Evolutionary conservation across 176 grass and related monocot genomes (phyloP).

Genomic region (Alopecurus myosuroides): DNA sequence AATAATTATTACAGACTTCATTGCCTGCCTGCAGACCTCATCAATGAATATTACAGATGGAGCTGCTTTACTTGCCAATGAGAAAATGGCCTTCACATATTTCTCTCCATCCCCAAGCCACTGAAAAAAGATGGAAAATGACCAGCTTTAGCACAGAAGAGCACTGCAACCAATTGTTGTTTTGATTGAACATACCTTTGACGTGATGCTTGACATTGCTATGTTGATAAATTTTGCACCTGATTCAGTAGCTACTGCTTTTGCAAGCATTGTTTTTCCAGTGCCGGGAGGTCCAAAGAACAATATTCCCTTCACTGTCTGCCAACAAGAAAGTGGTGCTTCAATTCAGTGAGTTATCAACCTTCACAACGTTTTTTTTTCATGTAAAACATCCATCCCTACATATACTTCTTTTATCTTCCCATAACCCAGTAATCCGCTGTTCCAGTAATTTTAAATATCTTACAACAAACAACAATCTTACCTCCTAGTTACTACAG

Average conservation of each 20-base stretch:
- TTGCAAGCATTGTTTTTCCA: conserved; percentile 91
- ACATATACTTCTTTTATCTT: conserved; percentile 9
- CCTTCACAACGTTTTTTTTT: not conserved
- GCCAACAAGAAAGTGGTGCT: conserved; percentile 26
- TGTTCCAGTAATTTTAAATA: not conserved
- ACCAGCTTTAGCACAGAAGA: not conserved
- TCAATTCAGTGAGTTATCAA: not conserved
- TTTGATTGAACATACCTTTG: conserved; percentile 54
- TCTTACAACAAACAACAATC: not conserved
- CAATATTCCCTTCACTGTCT: conserved; percentile 85
- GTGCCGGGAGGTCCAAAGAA: conserved; percentile 93
- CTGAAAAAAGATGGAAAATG: conserved; percentile 32
- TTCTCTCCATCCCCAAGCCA: conserved; percentile 74
- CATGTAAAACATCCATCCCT: not conserved
- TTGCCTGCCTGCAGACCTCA: conserved; percentile 44
- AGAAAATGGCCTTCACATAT: conserved; percentile 80
- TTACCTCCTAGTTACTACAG: not conserved
- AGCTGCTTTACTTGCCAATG: conserved; percentile 78
- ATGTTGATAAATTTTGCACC: conserved; percentile 92
- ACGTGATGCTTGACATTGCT: conserved; percentile 77
- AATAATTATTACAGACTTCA: not conserved
- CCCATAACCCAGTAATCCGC: not conserved
- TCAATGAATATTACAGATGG: conserved; percentile 85
- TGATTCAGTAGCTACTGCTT: conserved; percentile 84
- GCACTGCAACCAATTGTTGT: not conserved